These are phyloP conservation scores for Ceratobasidium sp. DNA, from an alignment of 1,284 basidiomycete species.

Conservation along the genomic window DNA sequence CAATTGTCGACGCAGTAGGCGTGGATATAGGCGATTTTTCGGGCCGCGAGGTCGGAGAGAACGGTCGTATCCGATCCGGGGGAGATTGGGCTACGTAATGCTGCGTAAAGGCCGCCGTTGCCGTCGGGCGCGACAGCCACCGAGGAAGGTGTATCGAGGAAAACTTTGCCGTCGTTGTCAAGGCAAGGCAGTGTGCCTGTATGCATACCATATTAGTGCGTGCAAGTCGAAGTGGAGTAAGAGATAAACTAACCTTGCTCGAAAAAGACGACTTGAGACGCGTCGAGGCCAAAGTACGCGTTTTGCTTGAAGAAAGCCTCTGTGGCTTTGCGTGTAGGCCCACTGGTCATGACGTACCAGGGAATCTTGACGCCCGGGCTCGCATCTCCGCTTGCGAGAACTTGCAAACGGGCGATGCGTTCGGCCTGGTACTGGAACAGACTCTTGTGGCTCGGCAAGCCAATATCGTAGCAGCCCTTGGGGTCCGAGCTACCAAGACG, in stretches of 20 bases:
- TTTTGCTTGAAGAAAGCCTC: slow-evolving; percentile 84
- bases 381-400: slow-evolving; percentile 67
- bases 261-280: slow-evolving; percentile 89
- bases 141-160: slow-evolving; percentile 79
- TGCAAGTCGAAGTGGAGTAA: slow-evolving; percentile 1
- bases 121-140: slow-evolving; percentile 96
- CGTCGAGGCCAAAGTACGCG: slow-evolving; percentile 83
- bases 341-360: slow-evolving; percentile 99
- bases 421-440: slow-evolving; percentile 98
- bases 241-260: slow-evolving; percentile 81
- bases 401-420: slow-evolving; percentile 84
- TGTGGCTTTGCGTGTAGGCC: slow-evolving; percentile 89
- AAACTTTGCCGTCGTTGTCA: slow-evolving; percentile 91
- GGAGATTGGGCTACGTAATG: slow-evolving; percentile 80
- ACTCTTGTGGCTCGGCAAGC: slow-evolving; percentile 88
- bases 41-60: slow-evolving; percentile 79
- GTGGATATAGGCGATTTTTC: slow-evolving; percentile 89
- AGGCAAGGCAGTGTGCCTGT: slow-evolving; percentile 91
- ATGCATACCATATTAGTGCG: slow-evolving; percentile 39
- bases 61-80: slow-evolving; percentile 73
- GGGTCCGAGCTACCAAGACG: slow-evolving; percentile 90
- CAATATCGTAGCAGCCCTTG: slow-evolving; percentile 98
- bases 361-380: slow-evolving; percentile 70
- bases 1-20: slow-evolving; percentile 99
- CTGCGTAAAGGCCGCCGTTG: slow-evolving; percentile 96